Base-by-base conservation (phyloP, 441 rosid genomes). In the Bruguiera hainesii region DNA sequence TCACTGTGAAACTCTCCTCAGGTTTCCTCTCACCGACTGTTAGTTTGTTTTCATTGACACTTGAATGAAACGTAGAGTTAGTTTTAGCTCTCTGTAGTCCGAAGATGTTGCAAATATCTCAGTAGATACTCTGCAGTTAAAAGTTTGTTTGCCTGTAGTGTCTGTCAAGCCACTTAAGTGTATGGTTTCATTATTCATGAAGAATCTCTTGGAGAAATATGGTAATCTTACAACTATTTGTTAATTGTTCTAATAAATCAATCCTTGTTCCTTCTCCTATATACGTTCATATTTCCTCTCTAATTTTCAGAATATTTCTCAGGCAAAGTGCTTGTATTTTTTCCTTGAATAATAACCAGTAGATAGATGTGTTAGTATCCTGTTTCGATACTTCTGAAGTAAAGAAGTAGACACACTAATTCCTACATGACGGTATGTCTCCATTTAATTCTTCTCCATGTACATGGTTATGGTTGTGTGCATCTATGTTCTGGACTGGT, bases 381-480 rank as follows among this genome's bases (percentile, higher is more conserved):
- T 79, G 88, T 84, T 75, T 92, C 71, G 74, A 78, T 80, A 75
- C 79, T 56, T 76, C 78, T 55, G 90, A 87, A 76, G 77, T 77
- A 77, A 89, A 84, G 97, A 92, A 72, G 81, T 87, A 51, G 96
- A 92, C 58, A 88, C 91, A 1, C 79, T 92, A 52, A 69, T 90
- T 75, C 87, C 90, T 68, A 81, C 96, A 28, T 89, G 99, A 98
- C 96, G 11, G 96, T 88, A 63, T 95, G 86, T 79, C 82, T 95
- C 72, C 87, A 92, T 84, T 90, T 95, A 65, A 70, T 92, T 69
- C 10, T 1, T 79, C 87, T 56, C 90, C 97, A 30, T 89, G 42
- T 9, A 37, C 1, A 37, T 37, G 42, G 31, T 30, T 30, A 30
- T 30, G 31, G 31, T 30, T 30, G 6, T 30, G 31, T 4, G 31